A percentile compares a stretch with the other conserved stretches of the same genome.
phyloP scores from a whole-genome alignment of 1,284 basidiomycete genomes.

The Malassezia psittaci region DNA sequence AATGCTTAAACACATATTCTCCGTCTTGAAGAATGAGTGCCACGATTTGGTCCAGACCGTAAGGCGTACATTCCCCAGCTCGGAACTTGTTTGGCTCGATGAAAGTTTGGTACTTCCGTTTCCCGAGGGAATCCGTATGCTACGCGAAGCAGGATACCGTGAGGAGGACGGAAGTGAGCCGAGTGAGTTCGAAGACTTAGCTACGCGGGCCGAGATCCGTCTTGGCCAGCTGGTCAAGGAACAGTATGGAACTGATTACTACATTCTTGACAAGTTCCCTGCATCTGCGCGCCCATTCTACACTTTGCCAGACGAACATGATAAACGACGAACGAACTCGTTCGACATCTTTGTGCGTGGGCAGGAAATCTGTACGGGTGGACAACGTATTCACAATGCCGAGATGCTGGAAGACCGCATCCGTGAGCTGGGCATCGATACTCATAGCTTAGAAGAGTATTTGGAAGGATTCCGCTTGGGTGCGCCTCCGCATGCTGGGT shows the following conservation, averaged over 20 bases:
- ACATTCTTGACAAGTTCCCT: slow-evolving; percentile 48
- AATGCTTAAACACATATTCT: slow-evolving; percentile 41
- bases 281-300: slow-evolving; percentile 89
- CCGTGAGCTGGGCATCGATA: slow-evolving; percentile 26
- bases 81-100: slow-evolving; percentile 46
- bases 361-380: slow-evolving; percentile 47
- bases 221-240: slow-evolving; percentile 77
- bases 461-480: slow-evolving; percentile 44
- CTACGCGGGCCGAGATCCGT: slow-evolving; percentile 78
- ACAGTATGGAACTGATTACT: slow-evolving; percentile 78
- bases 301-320: slow-evolving; percentile 52
- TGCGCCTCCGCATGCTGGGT: slow-evolving; percentile 43
- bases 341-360: slow-evolving; percentile 45
- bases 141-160: slow-evolving; percentile 45
- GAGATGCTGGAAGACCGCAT: slow-evolving; percentile 36
- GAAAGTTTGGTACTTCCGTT: slow-evolving; percentile 59
- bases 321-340: slow-evolving; percentile 36
- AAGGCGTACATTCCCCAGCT: slow-evolving; percentile 28
- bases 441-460: slow-evolving; percentile 37
- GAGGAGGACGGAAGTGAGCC: slow-evolving; percentile 36
- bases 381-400: slow-evolving; percentile 42
- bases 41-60: slow-evolving; percentile 25
- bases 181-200: slow-evolving; percentile 34
- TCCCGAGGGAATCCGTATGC: slow-evolving; percentile 71
- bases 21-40: slow-evolving; percentile 23